A percentile compares a stretch with the other conserved stretches of the same genome.
Conservation (phyloP, 2,329 filamentous ascomycete genomes). For the Cladosporium sphaerospermum region DNA sequence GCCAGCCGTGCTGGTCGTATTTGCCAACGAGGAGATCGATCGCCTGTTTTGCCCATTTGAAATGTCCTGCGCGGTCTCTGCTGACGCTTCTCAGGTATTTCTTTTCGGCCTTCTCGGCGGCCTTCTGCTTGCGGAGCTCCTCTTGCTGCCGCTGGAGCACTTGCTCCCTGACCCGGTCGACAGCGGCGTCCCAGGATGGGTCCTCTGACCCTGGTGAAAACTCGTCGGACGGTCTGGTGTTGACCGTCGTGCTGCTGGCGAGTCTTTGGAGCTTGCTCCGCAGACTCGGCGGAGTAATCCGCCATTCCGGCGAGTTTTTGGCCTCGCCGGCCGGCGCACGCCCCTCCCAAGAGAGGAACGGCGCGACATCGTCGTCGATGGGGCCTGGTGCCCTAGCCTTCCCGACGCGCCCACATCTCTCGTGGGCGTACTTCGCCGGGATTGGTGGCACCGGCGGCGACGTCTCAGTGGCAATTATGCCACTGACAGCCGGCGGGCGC, state of each 20-base stretch:
- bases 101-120: constrained; percentile 4
- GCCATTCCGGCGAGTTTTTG: not conserved
- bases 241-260: not conserved
- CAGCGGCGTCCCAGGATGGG: not conserved
- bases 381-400: not conserved
- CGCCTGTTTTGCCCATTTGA: constrained; percentile 11
- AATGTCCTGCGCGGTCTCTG: constrained; percentile 2
- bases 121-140: constrained; percentile 7
- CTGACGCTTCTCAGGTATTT: not conserved
- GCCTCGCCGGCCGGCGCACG: not conserved
- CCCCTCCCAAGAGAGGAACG: constrained; percentile 1
- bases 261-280: not conserved
- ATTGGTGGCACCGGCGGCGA: constrained; percentile 5
- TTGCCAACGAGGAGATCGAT: constrained; percentile 7
- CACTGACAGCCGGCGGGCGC: not conserved
- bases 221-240: not conserved
- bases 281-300: not conserved
- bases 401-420: not conserved
- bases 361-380: not conserved
- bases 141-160: constrained; percentile 3
- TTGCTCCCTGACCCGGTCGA: constrained; percentile 1
- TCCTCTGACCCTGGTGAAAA: constrained; percentile 3
- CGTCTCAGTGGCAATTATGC: not conserved
- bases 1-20: constrained; percentile 8
- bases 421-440: not conserved